These are phyloP conservation scores for Collybia mongolica DNA, from an alignment of 768 basidiomycete species.

Conservation along the genomic window DNA sequence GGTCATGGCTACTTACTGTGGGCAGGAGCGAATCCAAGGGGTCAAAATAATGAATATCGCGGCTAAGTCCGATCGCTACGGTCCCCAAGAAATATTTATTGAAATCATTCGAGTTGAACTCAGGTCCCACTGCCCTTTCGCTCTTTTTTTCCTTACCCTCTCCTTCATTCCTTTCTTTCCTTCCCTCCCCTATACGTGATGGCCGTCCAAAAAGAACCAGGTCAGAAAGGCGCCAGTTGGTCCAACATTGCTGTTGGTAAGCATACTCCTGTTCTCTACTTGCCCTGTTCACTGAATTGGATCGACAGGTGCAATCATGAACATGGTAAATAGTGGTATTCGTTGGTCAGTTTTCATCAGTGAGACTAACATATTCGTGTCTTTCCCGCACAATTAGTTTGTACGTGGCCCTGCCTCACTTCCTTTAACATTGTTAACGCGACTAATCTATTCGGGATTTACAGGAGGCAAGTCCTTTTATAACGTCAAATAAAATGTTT, in stretches of 20 bases:
- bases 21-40: not conserved
- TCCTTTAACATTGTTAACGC: slow-evolving; percentile 11
- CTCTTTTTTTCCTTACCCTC: slow-evolving; percentile 17
- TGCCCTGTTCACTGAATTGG: slow-evolving; percentile 16
- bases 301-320: slow-evolving; percentile 88
- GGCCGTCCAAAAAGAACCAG: slow-evolving; percentile 85
- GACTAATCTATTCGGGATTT: slow-evolving; percentile 15
- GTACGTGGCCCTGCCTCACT: slow-evolving; percentile 34
- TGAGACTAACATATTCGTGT: not conserved
- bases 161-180: slow-evolving; percentile 19
- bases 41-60: slow-evolving; percentile 1
- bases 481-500: not conserved
- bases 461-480: slow-evolving; percentile 65
- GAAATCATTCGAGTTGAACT: slow-evolving; percentile 5
- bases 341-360: slow-evolving; percentile 3
- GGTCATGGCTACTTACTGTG: too few relatives aligned
- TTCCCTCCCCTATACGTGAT: slow-evolving; percentile 37
- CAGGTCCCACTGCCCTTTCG: slow-evolving; percentile 15
- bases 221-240: slow-evolving; percentile 91
- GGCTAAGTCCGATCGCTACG: slow-evolving; percentile 35
- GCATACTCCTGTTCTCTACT: slow-evolving; percentile 25
- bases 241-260: slow-evolving; percentile 93
- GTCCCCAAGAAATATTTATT: slow-evolving; percentile 17
- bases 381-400: slow-evolving; percentile 35
- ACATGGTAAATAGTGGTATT: slow-evolving; percentile 68